These are phyloP conservation scores for Saturnispora serradocipensis DNA, from an alignment of 805 yeast genomes.

Conservation along the genomic window DNA sequence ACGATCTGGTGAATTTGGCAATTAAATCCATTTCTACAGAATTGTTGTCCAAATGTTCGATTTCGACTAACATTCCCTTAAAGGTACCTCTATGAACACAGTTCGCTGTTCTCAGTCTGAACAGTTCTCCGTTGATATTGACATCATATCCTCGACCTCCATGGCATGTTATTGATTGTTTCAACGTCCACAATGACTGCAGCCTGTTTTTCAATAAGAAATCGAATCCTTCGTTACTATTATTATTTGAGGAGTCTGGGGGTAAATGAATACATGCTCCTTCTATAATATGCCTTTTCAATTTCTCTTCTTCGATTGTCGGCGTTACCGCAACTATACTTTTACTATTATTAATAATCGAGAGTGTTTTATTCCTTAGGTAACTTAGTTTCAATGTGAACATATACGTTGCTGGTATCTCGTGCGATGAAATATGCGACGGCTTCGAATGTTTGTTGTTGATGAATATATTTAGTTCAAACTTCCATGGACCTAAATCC, in stretches of 20 bases:
- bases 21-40: constrained; percentile 21
- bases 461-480: constrained; percentile 58
- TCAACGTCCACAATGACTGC: constrained; percentile 58
- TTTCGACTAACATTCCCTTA: constrained; percentile 58
- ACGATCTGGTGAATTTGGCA: constrained; percentile 26
- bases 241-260: constrained; percentile 14
- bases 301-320: constrained; percentile 16
- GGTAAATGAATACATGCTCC: constrained; percentile 44
- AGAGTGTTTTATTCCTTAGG: constrained; percentile 33
- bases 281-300: constrained; percentile 24
- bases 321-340: constrained; percentile 27
- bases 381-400: constrained; percentile 46
- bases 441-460: constrained; percentile 49
- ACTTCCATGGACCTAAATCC: constrained; percentile 55
- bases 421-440: constrained; percentile 27
- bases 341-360: constrained; percentile 39
- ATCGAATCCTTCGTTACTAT: constrained; percentile 41
- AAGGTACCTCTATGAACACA: constrained; percentile 67
- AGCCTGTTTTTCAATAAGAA: constrained; percentile 45
- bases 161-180: constrained; percentile 67
- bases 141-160: constrained; percentile 57
- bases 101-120: constrained; percentile 56
- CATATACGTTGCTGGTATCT: constrained; percentile 35
- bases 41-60: constrained; percentile 33
- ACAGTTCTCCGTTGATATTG: constrained; percentile 29